phyloP scores from a whole-genome alignment of 1,139 yeast genomes.

The Scheffersomyces lignicola region DNA sequence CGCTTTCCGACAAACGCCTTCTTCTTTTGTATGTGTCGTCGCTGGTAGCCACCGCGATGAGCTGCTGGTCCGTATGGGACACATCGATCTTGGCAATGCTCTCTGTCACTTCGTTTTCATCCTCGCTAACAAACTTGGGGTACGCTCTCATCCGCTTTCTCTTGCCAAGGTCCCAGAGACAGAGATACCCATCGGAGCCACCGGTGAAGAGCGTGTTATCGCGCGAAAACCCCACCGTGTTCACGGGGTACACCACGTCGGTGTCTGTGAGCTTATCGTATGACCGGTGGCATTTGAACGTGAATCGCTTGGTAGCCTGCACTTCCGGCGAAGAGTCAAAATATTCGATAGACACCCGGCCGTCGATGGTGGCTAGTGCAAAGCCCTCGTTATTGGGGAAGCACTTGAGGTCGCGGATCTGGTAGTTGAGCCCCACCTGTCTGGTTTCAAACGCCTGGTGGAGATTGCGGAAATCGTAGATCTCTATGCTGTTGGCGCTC shows the following conservation, averaged over 20 bases:
- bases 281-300: slow-evolving; percentile 79
- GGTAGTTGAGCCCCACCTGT: slow-evolving; percentile 74
- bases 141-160: slow-evolving; percentile 63
- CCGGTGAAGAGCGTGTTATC: slow-evolving; percentile 61
- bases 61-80: slow-evolving; percentile 16
- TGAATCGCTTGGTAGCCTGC: slow-evolving; percentile 55
- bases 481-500: slow-evolving; percentile 52
- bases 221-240: slow-evolving; percentile 59
- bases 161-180: slow-evolving; percentile 73
- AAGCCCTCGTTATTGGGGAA: slow-evolving; percentile 63
- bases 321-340: slow-evolving; percentile 51
- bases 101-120: slow-evolving; percentile 18
- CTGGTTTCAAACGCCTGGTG: slow-evolving; percentile 49
- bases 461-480: slow-evolving; percentile 57
- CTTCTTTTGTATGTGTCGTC: slow-evolving; percentile 54
- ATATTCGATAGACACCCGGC: slow-evolving; percentile 80
- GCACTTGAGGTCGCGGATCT: slow-evolving; percentile 60
- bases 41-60: slow-evolving; percentile 62
- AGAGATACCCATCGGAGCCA: slow-evolving; percentile 76
- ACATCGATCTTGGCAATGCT: slow-evolving; percentile 53
- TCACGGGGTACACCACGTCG: slow-evolving; percentile 77
- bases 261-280: slow-evolving; percentile 41
- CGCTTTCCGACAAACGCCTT: slow-evolving; percentile 14
- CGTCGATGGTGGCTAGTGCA: slow-evolving; percentile 82
- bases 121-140: slow-evolving; percentile 38